Evolutionary conservation across 2,329 filamentous ascomycete genomes (phyloP).

Genomic region (Fusarium nisikadoi): DNA sequence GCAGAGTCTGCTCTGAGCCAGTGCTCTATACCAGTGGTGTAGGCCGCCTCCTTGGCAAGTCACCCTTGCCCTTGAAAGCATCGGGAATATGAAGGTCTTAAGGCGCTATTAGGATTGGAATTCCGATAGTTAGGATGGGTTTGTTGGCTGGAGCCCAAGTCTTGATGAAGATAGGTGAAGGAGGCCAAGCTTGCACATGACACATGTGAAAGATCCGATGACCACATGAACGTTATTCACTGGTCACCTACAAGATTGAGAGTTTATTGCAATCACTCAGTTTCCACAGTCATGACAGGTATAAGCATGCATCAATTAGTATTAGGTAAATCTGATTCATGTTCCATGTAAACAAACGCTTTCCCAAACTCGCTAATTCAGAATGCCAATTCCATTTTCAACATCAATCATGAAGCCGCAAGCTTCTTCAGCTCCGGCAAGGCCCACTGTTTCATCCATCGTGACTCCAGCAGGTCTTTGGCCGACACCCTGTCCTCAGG

Average conservation of each 20-base stretch:
- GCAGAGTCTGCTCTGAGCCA: background rate
- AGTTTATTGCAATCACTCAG: background rate
- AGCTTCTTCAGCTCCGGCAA: constrained; percentile 31
- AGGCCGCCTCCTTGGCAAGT: background rate
- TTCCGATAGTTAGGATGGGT: background rate
- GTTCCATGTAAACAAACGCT: background rate
- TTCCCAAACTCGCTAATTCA: constrained; percentile 29
- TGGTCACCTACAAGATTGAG: background rate
- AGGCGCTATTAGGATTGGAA: background rate
- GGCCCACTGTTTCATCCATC: constrained; percentile 38
- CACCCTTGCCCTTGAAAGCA: background rate
- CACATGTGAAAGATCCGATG: background rate
- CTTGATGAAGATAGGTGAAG: background rate
- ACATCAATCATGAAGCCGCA: constrained; percentile 8
- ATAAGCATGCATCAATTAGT: constrained; percentile 1
- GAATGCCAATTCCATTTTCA: constrained; percentile 7
- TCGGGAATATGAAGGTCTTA: background rate
- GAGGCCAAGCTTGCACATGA: background rate
- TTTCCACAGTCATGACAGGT: background rate
- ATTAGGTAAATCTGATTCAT: background rate
- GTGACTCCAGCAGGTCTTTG: constrained; percentile 25
- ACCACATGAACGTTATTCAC: background rate
- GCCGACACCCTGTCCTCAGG: constrained; percentile 27
- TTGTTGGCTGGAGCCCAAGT: background rate
- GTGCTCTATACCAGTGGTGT: background rate